These are phyloP conservation scores for Suhomyces anneliseae DNA, from an alignment of 1,139 yeast genomes.

Conservation along the genomic window DNA sequence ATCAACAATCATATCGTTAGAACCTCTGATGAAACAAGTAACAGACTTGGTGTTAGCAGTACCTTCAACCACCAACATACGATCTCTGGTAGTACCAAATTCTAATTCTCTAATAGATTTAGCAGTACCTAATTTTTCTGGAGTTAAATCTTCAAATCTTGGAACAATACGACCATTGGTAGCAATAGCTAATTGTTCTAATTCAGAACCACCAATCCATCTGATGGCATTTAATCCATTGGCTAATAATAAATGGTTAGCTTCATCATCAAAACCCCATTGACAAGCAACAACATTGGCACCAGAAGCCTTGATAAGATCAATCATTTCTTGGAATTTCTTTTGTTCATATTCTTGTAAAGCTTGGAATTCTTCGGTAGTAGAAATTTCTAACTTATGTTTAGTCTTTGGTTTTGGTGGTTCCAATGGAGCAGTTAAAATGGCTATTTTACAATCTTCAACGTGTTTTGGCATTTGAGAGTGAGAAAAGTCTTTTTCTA, in stretches of 20 bases:
- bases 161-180: slow-evolving; percentile 97
- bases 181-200: slow-evolving; percentile 94
- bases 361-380: slow-evolving; percentile 88
- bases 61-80: slow-evolving; percentile 93
- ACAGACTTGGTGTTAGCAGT: slow-evolving; percentile 89
- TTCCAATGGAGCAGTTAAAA: slow-evolving; percentile 96
- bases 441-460: slow-evolving; percentile 84
- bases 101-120: slow-evolving; percentile 84
- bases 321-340: slow-evolving; percentile 89
- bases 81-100: slow-evolving; percentile 95
- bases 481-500: slow-evolving; percentile 96
- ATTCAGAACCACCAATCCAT: slow-evolving; percentile 99
- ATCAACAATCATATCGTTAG: slow-evolving; percentile 96
- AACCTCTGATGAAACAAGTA: slow-evolving; percentile 90
- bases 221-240: slow-evolving; percentile 92
- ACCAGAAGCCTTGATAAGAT: slow-evolving; percentile 81
- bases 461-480: slow-evolving; percentile 94
- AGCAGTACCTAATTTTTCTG: slow-evolving; percentile 84
- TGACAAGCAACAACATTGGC: slow-evolving; percentile 97
- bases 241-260: slow-evolving; percentile 86
- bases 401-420: slow-evolving; percentile 99
- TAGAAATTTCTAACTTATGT: slow-evolving; percentile 89
- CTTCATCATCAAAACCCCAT: slow-evolving; percentile 99
- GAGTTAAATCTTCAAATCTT: slow-evolving; percentile 85
- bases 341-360: slow-evolving; percentile 90